Evolutionary conservation across 2,329 filamentous ascomycete genomes (phyloP), one percentile per base, ranked within the genome.

Genomic region (Alternaria triticina): DNA sequence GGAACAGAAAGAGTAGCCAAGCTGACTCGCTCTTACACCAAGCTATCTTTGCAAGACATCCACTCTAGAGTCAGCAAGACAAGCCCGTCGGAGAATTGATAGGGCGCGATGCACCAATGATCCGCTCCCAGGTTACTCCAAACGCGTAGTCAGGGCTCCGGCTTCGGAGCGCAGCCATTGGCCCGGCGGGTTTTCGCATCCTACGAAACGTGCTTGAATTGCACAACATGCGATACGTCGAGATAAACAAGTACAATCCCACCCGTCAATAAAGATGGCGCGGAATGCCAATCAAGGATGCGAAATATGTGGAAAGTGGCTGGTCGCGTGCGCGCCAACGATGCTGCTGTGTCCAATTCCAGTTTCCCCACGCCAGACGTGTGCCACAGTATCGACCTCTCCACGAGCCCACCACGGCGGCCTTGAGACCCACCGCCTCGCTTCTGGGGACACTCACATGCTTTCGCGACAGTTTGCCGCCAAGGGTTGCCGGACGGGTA

Each of bases 131-230:
- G 61, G 60, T 71, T 69, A 73, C 71, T 70, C 62, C 65, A 70
- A 66, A 64, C 62, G 54, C 66, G 61, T 64, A 64, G 69, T 71
- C 67, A 74, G 64, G 64, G 67, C 70, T 73, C 74, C 74, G 73
- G 74, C 65, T 67, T 69, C 73, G 74, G 74, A 62, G 69, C 54
- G 49, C 54, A 58, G 61, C 59, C 47, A 70, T 72, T 72, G 70
- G 69, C 23, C 61, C 59, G 55, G 68, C 58, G 70, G 63, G 57
- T 52, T 51, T 49, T 60, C 56, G 61, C 61, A 54, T 62, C 52
- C 50, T 61, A 55, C 49, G 60, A 67, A 63, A 62, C 63, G 64
- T 68, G 64, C 62, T 57, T 52, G 54, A 69, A 66, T 64, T 62
- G 65, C 56, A 69, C 65, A 62, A 68, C 40, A 62, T 62, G 62